These are phyloP conservation scores for Neurospora sp. DNA, from an alignment of 2,329 filamentous ascomycete species.

Conservation along the genomic window DNA sequence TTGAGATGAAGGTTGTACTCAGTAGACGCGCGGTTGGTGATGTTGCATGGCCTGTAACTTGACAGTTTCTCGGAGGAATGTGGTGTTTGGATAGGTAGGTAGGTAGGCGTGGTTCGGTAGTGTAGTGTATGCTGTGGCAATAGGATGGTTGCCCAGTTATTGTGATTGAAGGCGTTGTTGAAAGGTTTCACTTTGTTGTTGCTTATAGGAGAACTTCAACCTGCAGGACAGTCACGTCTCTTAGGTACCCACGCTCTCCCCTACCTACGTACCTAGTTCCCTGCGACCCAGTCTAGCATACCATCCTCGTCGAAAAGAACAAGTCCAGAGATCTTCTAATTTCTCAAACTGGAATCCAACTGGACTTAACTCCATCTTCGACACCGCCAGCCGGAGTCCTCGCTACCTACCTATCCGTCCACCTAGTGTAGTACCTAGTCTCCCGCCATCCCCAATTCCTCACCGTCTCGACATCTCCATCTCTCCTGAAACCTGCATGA, in stretches of 20 bases:
- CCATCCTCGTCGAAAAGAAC: background rate
- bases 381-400: background rate
- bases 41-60: background rate
- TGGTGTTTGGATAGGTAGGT: background rate
- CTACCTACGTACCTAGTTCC: background rate
- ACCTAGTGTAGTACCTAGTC: background rate
- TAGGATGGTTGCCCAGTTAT: no score
- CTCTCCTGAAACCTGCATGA: background rate
- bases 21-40: background rate
- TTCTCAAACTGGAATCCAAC: background rate
- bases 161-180: background rate
- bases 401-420: background rate
- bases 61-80: background rate
- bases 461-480: background rate
- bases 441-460: background rate
- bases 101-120: background rate
- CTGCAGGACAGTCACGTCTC: background rate
- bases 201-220: background rate
- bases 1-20: background rate
- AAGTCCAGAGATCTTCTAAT: background rate
- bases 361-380: background rate
- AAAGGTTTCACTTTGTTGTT: background rate
- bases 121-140: no score
- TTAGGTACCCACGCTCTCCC: no score
- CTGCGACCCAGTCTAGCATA: background rate